These are phyloP conservation scores for Diversispora epigaea DNA, from an alignment of 192 early-diverging fungal species.

Conservation along the genomic window DNA sequence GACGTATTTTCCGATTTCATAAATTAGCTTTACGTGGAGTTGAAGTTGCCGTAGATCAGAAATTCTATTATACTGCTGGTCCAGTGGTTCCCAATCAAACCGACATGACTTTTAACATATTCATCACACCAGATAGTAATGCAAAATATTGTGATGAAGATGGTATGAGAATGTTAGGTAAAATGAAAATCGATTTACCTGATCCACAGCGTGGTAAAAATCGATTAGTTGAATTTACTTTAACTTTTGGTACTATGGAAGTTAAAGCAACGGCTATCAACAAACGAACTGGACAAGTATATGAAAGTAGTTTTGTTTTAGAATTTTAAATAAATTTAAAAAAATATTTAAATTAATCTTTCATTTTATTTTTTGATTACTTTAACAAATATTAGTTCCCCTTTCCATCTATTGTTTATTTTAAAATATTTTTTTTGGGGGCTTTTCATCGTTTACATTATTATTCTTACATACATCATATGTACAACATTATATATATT, in stretches of 20 bases:
- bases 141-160: conserved; percentile 34
- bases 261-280: conserved; percentile 27
- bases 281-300: conserved; percentile 26
- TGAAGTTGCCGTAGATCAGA: conserved; percentile 30
- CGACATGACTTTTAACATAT: conserved; percentile 28
- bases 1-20: conserved; percentile 20
- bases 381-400: too few species aligned
- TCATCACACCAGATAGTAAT: conserved; percentile 10
- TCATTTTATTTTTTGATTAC: too few species aligned
- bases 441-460: too few species aligned
- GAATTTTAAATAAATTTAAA: conserved; percentile 11
- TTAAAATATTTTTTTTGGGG: too few species aligned
- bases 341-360: too few species aligned
- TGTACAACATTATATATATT: too few species aligned
- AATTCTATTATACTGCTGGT: conserved; percentile 18
- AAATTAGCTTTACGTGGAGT: conserved; percentile 15
- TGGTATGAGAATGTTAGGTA: conserved; percentile 29
- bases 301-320: conserved; percentile 19
- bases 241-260: conserved; percentile 33
- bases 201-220: conserved; percentile 29
- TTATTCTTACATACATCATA: too few species aligned
- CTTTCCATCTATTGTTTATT: too few species aligned
- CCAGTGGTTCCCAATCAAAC: conserved; percentile 25
- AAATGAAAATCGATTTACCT: conserved; percentile 30
- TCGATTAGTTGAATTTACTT: conserved; percentile 24